Evolutionary conservation across 139 green algal species (phyloP).

Genomic region (Chlamydomonas asymmetrica): DNA sequence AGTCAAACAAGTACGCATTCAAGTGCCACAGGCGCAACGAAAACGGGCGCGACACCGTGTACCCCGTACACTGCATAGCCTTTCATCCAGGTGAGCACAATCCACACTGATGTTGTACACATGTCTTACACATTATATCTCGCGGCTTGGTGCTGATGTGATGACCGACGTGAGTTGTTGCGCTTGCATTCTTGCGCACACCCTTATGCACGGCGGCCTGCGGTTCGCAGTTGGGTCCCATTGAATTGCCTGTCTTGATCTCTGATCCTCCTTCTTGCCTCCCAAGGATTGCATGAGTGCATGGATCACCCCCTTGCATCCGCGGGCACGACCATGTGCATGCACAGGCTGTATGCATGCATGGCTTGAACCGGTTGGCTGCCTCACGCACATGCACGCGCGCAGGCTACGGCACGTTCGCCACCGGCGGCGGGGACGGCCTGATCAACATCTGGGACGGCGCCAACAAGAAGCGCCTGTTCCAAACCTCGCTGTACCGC

Average conservation of each 20-base stretch:
- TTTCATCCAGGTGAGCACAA: constrained; percentile 61
- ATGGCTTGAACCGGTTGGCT: no score
- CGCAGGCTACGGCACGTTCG: constrained; percentile 80
- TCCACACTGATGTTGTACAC: no score
- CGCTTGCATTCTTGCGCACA: no score
- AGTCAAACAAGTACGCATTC: constrained; percentile 86
- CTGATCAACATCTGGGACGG: constrained; percentile 92
- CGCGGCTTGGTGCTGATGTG: no score
- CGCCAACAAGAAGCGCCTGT: constrained; percentile 91
- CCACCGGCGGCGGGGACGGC: constrained; percentile 89
- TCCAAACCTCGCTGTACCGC: constrained; percentile 74
- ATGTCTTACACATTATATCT: no score
- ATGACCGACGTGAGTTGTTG: no score
- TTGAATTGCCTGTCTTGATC: no score
- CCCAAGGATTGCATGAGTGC: neutral
- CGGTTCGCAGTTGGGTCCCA: no score
- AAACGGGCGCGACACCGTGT: constrained; percentile 60
- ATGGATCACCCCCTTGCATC: neutral
- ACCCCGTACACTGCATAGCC: constrained; percentile 85
- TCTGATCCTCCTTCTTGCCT: no score
- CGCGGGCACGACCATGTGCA: no score
- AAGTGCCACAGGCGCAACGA: constrained; percentile 85
- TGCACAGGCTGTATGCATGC: no score
- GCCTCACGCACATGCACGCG: neutral
- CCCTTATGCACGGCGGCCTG: no score